Evolutionary conservation across 345 rosid species (phyloP), one percentile per base, ranked within the genome.

Genomic region (Theobroma cacao): DNA sequence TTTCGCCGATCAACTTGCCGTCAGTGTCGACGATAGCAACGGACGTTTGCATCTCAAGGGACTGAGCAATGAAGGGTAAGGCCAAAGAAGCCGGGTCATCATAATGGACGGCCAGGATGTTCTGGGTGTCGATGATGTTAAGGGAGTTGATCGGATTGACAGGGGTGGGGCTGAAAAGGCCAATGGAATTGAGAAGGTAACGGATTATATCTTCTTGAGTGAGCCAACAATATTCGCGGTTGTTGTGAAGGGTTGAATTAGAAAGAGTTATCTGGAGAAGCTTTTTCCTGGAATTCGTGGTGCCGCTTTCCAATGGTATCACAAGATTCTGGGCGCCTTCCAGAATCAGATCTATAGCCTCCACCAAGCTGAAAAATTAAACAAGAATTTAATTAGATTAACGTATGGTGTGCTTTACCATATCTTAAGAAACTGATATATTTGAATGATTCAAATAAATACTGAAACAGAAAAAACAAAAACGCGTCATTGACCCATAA

Each of bases 121-220:
- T 56, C 17, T 82, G 79, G 0, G 83, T 7, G 24, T 88, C 85
- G 9, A 91, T 83, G 80, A 91, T 80, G 77, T 78, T 38, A 40
- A 89, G 95, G 41, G 88, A 78, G 75, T 84, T 85, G 77, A 91
- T 80, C 11, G 90, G 80, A 40, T 78, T 77, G 63, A 66, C 79
- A 0, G 90, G 79, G 5, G 38, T 74, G 26, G 91, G 90, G 64
- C 83, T 59, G 78, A 89, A 83, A 48, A 81, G 64, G 67, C 83
- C 84, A 31, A 91, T 89, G 73, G 83, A 86, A 80, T 85, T 89
- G 81, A 89, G 85, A 61, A 89, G 84, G 79, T 84, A 88, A 24
- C 93, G 91, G 58, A 91, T 20, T 65, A 91, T 76, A 77, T 91
- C 95, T 63, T 91, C 95, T 75, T 83, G 91, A 0, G 93, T 85